A percentile compares a stretch with the other conserved stretches of the same genome.
Conservation (phyloP, 2,329 filamentous ascomycete species). For the Colletotrichum chrysophilum region DNA sequence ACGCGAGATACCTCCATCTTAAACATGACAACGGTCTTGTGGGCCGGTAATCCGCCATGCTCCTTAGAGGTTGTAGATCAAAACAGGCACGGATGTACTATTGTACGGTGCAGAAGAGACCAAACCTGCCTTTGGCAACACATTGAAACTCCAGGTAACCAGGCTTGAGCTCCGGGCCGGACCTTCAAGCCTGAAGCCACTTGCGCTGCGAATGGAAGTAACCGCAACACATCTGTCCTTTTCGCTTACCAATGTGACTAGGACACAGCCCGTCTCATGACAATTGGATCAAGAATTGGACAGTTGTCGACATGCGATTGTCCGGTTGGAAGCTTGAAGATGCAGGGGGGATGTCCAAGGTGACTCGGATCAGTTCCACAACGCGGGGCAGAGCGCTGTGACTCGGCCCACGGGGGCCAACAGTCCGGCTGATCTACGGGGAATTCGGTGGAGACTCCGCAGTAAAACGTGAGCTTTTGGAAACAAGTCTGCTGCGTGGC, state of each 20-base stretch:
- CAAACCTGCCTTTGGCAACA: not conserved
- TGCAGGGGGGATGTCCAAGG: not conserved
- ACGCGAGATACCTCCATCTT: not conserved
- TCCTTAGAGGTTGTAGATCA: not conserved
- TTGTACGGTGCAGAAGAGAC: not conserved
- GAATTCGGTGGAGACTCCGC: not conserved
- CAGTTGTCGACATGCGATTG: not conserved
- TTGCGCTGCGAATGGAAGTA: not conserved
- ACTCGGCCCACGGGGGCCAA: not conserved
- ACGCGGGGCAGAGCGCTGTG: slow-evolving; percentile 1
- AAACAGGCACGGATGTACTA: not conserved
- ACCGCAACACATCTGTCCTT: not conserved
- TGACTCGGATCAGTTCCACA: not conserved
- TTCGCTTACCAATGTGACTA: not conserved
- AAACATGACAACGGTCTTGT: not conserved
- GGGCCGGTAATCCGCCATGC: not conserved
- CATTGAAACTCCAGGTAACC: not conserved
- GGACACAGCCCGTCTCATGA: not conserved
- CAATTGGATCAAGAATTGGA: not conserved
- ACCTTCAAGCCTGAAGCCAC: not conserved
- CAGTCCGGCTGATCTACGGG: not conserved
- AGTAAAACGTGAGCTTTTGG: not conserved
- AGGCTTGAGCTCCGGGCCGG: not conserved
- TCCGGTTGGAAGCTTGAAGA: not conserved
- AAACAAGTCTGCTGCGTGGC: not conserved